These are phyloP conservation scores for Xylaria sp. DNA, from an alignment of 2,329 filamentous ascomycete genomes.

Conservation along the genomic window DNA sequence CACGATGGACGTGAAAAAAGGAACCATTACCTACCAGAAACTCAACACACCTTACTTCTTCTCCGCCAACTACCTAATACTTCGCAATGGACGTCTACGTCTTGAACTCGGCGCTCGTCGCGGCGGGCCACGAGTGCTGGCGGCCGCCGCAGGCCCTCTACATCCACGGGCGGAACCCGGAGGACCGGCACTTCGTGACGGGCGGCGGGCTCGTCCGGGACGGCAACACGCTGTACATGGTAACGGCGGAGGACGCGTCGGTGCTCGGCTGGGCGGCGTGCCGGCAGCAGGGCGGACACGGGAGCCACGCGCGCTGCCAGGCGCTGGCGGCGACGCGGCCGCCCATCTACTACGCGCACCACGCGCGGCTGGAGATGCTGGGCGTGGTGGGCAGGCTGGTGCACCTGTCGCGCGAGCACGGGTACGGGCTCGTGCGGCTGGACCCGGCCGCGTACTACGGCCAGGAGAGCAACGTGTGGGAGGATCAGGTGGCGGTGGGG, in stretches of 20 bases:
- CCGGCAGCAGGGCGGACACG: not conserved
- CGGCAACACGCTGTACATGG: slow-evolving; percentile 14
- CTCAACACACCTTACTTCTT: not conserved
- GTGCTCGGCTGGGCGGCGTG: slow-evolving; percentile 15
- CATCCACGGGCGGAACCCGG: slow-evolving; percentile 1
- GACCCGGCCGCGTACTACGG: slow-evolving; percentile 6
- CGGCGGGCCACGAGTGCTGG: slow-evolving; percentile 11
- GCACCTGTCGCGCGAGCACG: slow-evolving; percentile 15
- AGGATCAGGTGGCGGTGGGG: slow-evolving; percentile 5
- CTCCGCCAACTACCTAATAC: too few species aligned
- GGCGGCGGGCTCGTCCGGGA: slow-evolving; percentile 14
- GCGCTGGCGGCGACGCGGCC: slow-evolving; percentile 1
- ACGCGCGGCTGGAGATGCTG: slow-evolving; percentile 4
- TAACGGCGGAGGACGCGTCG: slow-evolving; percentile 12
- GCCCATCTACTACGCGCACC: slow-evolving; percentile 5
- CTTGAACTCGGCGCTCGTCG: slow-evolving; percentile 5
- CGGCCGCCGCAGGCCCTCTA: slow-evolving; percentile 9
- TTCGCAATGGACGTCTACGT: slow-evolving; percentile 12
- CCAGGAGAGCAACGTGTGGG: slow-evolving; percentile 10
- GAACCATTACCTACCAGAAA: not conserved
- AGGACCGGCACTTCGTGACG: slow-evolving; percentile 11
- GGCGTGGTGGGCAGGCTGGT: slow-evolving; percentile 10
- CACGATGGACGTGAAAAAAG: not conserved
- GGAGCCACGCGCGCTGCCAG: slow-evolving; percentile 8
- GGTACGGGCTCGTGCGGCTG: slow-evolving; percentile 14